A percentile compares a stretch with the other conserved stretches of the same genome.
phyloP scores from a whole-genome alignment of 768 basidiomycete species.

The Baorangia bicolor region DNA sequence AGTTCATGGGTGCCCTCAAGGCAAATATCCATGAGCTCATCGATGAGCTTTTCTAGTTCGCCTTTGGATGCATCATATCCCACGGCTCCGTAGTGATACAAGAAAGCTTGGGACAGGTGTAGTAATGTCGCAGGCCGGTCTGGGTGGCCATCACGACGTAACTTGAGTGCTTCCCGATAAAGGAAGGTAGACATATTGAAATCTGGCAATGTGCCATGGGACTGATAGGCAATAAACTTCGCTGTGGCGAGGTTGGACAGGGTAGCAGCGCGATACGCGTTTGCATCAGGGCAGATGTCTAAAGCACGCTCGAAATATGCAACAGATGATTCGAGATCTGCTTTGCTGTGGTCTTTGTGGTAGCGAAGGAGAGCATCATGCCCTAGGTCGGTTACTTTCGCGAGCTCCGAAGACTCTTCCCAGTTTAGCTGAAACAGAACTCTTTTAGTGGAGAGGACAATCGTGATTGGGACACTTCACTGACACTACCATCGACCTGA shows the following conservation, averaged over 20 bases:
- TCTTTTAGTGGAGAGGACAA: no score
- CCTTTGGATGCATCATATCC: background rate
- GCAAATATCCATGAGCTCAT: background rate
- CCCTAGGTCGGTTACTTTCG: background rate
- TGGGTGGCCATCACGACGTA: background rate
- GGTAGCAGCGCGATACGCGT: slow-evolving; percentile 3
- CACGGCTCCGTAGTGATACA: background rate
- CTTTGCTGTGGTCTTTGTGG: background rate
- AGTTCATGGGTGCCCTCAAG: background rate
- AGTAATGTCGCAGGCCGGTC: slow-evolving; percentile 9
- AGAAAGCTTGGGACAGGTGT: slow-evolving; percentile 7
- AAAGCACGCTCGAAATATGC: slow-evolving; percentile 3
- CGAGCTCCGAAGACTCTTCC: background rate
- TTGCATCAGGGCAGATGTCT: background rate
- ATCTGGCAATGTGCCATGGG: background rate
- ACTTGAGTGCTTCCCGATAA: slow-evolving; percentile 6
- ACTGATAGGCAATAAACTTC: slow-evolving; percentile 1
- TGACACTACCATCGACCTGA: background rate
- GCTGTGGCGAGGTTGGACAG: slow-evolving; percentile 16
- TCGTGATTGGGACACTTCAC: background rate
- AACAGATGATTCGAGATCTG: background rate
- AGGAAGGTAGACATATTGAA: background rate
- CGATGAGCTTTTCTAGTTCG: background rate
- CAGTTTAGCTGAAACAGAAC: background rate
- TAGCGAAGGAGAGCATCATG: background rate